Evolutionary conservation across 495 filamentous ascomycete species (phyloP).

Genomic region (Lasiosphaeria hispida): DNA sequence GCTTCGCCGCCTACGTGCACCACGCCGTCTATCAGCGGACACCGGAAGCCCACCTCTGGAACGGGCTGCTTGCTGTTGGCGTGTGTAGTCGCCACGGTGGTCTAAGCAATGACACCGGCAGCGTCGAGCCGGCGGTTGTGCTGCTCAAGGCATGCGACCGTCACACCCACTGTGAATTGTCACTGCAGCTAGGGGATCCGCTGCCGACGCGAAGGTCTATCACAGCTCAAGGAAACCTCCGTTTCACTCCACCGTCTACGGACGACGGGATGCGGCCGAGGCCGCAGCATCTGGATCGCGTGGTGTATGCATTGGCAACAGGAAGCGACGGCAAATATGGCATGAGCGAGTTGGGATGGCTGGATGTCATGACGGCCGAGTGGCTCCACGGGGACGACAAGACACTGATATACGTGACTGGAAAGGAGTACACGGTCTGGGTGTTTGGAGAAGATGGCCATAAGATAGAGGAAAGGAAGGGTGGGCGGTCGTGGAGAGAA

Average conservation of each 20-base stretch:
- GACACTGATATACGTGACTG: constrained; percentile 11
- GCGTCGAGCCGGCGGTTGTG: constrained; percentile 16
- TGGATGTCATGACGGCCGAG: neutral
- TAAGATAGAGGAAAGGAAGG: constrained; percentile 2
- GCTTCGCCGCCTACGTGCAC: constrained; percentile 9
- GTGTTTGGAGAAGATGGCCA: constrained; percentile 7
- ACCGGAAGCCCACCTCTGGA: constrained; percentile 10
- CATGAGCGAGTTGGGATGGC: too few relatives aligned
- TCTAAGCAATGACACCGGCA: constrained; percentile 19
- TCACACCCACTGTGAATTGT: too few relatives aligned
- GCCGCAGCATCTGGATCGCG: too few relatives aligned
- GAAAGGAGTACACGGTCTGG: constrained; percentile 16
- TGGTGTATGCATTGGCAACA: too few relatives aligned
- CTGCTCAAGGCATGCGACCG: too few relatives aligned
- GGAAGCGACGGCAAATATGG: too few relatives aligned
- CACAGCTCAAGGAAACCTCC: too few relatives aligned
- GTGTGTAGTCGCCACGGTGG: too few relatives aligned
- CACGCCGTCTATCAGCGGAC: constrained; percentile 5
- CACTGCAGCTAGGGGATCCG: too few relatives aligned
- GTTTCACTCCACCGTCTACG: too few relatives aligned
- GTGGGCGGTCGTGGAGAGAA: neutral
- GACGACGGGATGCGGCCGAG: too few relatives aligned
- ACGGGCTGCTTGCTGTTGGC: constrained; percentile 9
- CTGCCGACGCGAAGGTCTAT: too few relatives aligned
- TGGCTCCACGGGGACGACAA: constrained; percentile 11